Percentiles rank a stretch among this genome's conserved stretches.
These are phyloP conservation scores for Arctium minus DNA, from an alignment of 129 eudicot species.

Conservation along the genomic window DNA sequence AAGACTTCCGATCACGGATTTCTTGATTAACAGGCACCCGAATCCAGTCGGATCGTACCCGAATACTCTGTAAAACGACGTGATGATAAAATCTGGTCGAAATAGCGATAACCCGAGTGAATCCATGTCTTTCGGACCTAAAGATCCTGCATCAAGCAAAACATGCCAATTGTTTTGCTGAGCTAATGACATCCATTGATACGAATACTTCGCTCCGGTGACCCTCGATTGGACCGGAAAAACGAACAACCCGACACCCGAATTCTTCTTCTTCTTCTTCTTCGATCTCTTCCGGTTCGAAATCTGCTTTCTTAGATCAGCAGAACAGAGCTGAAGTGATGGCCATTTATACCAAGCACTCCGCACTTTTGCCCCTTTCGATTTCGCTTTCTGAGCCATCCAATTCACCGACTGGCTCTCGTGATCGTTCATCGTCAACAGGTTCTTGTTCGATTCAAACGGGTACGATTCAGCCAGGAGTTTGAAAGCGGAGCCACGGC, in stretches of 20 bases:
- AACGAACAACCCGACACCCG: slow-evolving; percentile 79
- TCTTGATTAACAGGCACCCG: slow-evolving; percentile 87
- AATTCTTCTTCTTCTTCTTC: slow-evolving; percentile 58
- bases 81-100: slow-evolving; percentile 89
- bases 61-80: slow-evolving; percentile 86
- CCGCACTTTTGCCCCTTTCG: slow-evolving; percentile 78
- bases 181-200: slow-evolving; percentile 97
- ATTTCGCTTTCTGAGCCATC: slow-evolving; percentile 87
- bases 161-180: slow-evolving; percentile 98
- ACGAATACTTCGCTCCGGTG: slow-evolving; percentile 89
- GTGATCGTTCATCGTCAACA: slow-evolving; percentile 92
- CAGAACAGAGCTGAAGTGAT: slow-evolving; percentile 68
- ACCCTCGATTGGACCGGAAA: slow-evolving; percentile 97
- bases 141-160: slow-evolving; percentile 88
- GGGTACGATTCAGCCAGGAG: slow-evolving; percentile 90
- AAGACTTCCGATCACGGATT: slow-evolving; percentile 76
- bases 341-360: slow-evolving; percentile 97
- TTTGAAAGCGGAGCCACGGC: slow-evolving; percentile 92
- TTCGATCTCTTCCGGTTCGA: slow-evolving; percentile 44
- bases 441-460: slow-evolving; percentile 73
- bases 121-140: slow-evolving; percentile 99
- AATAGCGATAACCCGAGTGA: slow-evolving; percentile 85
- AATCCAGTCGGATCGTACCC: slow-evolving; percentile 95
- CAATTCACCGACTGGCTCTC: slow-evolving; percentile 95
- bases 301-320: slow-evolving; percentile 78